A percentile compares a stretch with the other conserved stretches of the same genome.
Conservation (phyloP, 257 asterid species). For the Ilex aquifolium region DNA sequence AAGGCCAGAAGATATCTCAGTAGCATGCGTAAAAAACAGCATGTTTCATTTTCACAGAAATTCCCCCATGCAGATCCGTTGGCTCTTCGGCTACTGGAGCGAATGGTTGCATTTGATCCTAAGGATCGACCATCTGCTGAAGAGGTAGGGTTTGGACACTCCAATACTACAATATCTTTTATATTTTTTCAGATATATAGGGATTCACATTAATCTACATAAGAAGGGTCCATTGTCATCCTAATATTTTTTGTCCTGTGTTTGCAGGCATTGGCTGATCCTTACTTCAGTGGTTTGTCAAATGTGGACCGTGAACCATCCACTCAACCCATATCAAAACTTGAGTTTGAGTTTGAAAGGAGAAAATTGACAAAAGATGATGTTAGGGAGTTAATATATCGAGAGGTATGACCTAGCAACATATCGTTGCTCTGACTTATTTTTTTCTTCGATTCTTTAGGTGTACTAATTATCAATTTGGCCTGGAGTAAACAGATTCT, state of each 20-base stretch:
- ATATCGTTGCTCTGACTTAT: not conserved
- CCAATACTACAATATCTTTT: not conserved
- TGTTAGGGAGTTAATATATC: slow-evolving; percentile 84
- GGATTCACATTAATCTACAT: not conserved
- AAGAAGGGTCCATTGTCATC: not conserved
- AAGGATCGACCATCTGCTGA: slow-evolving; percentile 93
- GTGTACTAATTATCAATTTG: slow-evolving; percentile 5
- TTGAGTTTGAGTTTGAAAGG: slow-evolving; percentile 93
- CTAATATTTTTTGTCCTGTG: slow-evolving; percentile 9
- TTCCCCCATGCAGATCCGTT: slow-evolving; percentile 72
- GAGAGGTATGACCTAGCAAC: slow-evolving; percentile 22
- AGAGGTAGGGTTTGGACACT: slow-evolving; percentile 39
- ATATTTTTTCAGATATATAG: slow-evolving; percentile 6
- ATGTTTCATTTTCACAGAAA: slow-evolving; percentile 68
- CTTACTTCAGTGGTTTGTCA: slow-evolving; percentile 68
- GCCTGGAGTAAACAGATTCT: slow-evolving; percentile 54
- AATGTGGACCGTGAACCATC: slow-evolving; percentile 88
- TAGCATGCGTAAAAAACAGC: slow-evolving; percentile 79
- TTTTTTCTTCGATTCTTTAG: not conserved
- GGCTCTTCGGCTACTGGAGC: slow-evolving; percentile 71
- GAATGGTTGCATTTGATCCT: slow-evolving; percentile 88
- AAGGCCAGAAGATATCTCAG: slow-evolving; percentile 93
- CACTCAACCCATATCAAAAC: slow-evolving; percentile 80
- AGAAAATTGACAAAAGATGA: slow-evolving; percentile 84
- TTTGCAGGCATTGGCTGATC: slow-evolving; percentile 73